These are phyloP conservation scores for Penicillium glabrum DNA, from an alignment of 2,329 filamentous ascomycete genomes.

Conservation along the genomic window DNA sequence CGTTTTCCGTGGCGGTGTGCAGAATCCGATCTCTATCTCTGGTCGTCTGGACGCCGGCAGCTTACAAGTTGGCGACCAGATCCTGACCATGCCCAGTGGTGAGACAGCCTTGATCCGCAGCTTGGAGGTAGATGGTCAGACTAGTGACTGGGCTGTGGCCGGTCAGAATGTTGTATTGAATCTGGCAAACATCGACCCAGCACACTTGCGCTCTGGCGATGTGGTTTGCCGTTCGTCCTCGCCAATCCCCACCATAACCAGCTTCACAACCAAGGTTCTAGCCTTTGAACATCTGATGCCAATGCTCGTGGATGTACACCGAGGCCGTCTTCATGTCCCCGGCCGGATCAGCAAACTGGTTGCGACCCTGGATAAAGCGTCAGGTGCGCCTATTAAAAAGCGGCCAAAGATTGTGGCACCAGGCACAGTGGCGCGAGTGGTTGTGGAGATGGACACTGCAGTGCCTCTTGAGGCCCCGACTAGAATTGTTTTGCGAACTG, in stretches of 20 bases:
- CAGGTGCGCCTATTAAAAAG: slow-evolving; percentile 74
- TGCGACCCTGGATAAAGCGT: slow-evolving; percentile 75
- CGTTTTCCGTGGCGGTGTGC: slow-evolving; percentile 75
- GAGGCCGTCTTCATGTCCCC: slow-evolving; percentile 76
- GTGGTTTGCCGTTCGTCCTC: slow-evolving; percentile 72
- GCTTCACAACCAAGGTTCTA: slow-evolving; percentile 78
- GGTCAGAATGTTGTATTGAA: slow-evolving; percentile 87
- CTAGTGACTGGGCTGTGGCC: slow-evolving; percentile 84
- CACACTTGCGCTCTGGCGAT: slow-evolving; percentile 80
- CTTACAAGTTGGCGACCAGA: slow-evolving; percentile 77
- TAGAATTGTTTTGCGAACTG: slow-evolving; percentile 75
- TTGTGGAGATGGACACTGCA: slow-evolving; percentile 70
- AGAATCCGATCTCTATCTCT: slow-evolving; percentile 79
- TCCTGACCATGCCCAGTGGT: slow-evolving; percentile 77
- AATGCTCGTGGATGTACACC: slow-evolving; percentile 84
- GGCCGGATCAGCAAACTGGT: slow-evolving; percentile 72
- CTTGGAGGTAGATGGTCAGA: slow-evolving; percentile 71
- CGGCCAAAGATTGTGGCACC: slow-evolving; percentile 82
- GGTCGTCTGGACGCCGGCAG: slow-evolving; percentile 84
- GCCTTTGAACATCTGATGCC: slow-evolving; percentile 89
- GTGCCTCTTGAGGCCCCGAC: slow-evolving; percentile 79
- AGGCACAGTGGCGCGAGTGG: slow-evolving; percentile 72
- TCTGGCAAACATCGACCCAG: slow-evolving; percentile 78
- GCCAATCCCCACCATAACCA: slow-evolving; percentile 69
- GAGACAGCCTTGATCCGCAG: slow-evolving; percentile 80